Conservation (phyloP, 2,329 filamentous ascomycete species). For the Clarireedia sp. region DNA sequence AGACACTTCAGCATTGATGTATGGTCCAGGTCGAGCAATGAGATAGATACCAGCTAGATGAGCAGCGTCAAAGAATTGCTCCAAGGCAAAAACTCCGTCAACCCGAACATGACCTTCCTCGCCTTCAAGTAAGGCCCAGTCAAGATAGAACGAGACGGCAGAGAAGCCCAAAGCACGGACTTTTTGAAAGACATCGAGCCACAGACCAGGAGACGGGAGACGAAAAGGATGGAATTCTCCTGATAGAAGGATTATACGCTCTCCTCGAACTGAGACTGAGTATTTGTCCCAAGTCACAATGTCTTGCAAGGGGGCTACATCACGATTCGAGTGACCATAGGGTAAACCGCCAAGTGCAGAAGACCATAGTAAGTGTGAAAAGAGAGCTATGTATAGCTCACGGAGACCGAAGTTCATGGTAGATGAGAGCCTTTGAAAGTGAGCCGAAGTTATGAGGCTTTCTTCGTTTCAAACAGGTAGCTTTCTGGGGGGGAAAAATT, state of each 20-base stretch:
- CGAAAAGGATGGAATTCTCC: constrained; percentile 57
- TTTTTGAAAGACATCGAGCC: constrained; percentile 73
- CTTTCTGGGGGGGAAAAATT: no score
- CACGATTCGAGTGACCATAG: no score
- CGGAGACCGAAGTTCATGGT: no score
- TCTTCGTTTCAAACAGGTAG: no score
- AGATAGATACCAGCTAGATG: constrained; percentile 67
- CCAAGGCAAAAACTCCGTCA: constrained; percentile 63
- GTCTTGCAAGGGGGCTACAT: no score
- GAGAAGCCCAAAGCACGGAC: constrained; percentile 76
- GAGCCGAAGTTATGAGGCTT: no score
- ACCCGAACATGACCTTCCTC: constrained; percentile 60
- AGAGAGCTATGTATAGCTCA: no score
- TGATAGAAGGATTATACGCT: constrained; percentile 53
- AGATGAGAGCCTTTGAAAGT: no score
- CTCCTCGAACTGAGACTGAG: constrained; percentile 54
- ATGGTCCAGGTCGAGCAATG: constrained; percentile 49
- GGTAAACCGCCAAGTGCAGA: no score
- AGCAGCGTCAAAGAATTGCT: constrained; percentile 72
- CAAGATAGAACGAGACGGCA: constrained; percentile 68
- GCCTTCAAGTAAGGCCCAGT: constrained; percentile 73
- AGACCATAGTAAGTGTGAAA: no score
- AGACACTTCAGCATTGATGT: constrained; percentile 70
- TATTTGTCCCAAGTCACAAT: constrained; percentile 55
- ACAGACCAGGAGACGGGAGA: constrained; percentile 52